Conservation (phyloP, 2,329 filamentous ascomycete genomes). For the Plenodomus lindquistii region DNA sequence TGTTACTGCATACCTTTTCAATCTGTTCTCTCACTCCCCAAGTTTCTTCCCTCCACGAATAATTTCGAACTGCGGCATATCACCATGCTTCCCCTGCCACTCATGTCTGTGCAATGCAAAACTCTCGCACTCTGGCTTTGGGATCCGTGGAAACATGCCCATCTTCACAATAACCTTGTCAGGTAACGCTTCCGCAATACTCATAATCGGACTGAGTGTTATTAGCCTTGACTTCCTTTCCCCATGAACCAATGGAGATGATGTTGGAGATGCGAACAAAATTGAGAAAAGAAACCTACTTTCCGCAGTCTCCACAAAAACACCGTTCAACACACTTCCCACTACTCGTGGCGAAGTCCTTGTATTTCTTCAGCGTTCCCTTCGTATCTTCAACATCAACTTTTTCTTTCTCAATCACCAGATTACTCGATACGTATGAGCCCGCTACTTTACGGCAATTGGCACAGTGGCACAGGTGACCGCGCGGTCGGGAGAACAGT, state of each 20-base stretch:
- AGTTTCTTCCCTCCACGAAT: conserved; percentile 46
- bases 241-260: background rate
- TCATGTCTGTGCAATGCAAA: conserved; percentile 51
- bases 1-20: too few species aligned
- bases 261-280: background rate
- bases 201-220: conserved; percentile 51
- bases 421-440: conserved; percentile 46
- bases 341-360: conserved; percentile 51
- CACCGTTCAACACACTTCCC: conserved; percentile 51
- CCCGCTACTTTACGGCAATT: conserved; percentile 58
- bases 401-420: conserved; percentile 50
- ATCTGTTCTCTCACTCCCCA: conserved; percentile 19
- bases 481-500: conserved; percentile 49
- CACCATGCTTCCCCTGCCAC: conserved; percentile 49
- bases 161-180: conserved; percentile 55
- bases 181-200: conserved; percentile 45
- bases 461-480: conserved; percentile 54
- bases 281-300: conserved; percentile 13
- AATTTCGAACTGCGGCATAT: conserved; percentile 46
- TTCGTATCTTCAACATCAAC: conserved; percentile 52
- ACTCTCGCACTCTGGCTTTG: conserved; percentile 50
- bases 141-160: conserved; percentile 55
- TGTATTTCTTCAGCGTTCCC: conserved; percentile 51
- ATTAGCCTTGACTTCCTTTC: background rate
- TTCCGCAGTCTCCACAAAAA: conserved; percentile 56